Conservation (phyloP, 441 rosid genomes). For the Capsella rubella region DNA sequence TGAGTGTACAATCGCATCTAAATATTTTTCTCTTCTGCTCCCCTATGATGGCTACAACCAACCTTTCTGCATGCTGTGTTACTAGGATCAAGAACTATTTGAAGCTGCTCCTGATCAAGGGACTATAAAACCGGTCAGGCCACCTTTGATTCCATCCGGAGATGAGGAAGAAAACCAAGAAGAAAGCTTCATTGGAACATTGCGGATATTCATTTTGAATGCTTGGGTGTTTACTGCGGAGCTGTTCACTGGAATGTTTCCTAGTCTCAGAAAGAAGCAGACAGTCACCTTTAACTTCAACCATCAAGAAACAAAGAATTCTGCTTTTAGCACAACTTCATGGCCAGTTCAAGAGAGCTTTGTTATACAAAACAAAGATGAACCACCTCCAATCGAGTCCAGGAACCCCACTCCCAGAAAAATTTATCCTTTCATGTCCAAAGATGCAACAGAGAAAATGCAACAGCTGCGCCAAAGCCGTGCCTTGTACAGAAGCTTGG, state of each 20-base stretch:
- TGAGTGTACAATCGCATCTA: constrained; percentile 46
- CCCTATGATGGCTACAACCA: background rate
- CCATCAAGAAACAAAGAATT: constrained; percentile 23
- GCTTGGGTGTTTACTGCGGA: constrained; percentile 59
- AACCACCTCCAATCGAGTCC: constrained; percentile 80
- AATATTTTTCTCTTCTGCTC: constrained; percentile 9
- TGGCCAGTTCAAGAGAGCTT: constrained; percentile 95
- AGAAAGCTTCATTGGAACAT: constrained; percentile 74
- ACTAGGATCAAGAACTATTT: constrained; percentile 57
- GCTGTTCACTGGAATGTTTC: constrained; percentile 71
- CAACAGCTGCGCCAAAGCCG: constrained; percentile 82
- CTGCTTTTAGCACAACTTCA: constrained; percentile 34
- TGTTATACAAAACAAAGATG: constrained; percentile 79
- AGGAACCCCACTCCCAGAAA: constrained; percentile 82
- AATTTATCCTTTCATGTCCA: constrained; percentile 90
- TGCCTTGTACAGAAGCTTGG: constrained; percentile 75
- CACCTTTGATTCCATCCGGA: constrained; percentile 73
- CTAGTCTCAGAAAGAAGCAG: constrained; percentile 63
- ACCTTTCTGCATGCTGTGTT: constrained; percentile 27
- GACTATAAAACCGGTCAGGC: constrained; percentile 68
- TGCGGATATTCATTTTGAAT: constrained; percentile 62
- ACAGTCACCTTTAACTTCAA: constrained; percentile 34
- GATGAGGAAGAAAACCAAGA: constrained; percentile 78
- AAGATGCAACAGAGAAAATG: constrained; percentile 75
- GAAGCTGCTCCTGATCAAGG: constrained; percentile 52